A percentile compares a stretch with the other conserved stretches of the same genome.
phyloP scores from a whole-genome alignment of 805 yeast species.

The Spencermartinsiella europaea region DNA sequence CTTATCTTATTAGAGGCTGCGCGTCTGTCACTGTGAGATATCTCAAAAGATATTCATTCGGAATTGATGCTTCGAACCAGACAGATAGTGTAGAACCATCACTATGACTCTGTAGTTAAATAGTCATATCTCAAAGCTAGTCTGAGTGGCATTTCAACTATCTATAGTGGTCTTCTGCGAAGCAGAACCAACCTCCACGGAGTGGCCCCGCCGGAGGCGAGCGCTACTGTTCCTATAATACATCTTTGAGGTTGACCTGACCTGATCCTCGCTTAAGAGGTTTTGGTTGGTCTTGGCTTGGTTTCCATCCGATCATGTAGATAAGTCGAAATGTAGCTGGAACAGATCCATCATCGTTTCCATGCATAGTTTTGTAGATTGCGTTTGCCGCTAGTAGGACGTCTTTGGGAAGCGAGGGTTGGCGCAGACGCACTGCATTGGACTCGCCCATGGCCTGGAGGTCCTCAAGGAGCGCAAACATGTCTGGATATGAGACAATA shows the following conservation, averaged over 20 bases:
- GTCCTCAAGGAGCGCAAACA: constrained; percentile 62
- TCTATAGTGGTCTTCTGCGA: too few species aligned
- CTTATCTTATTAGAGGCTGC: too few species aligned
- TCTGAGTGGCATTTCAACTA: too few species aligned
- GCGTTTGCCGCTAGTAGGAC: constrained; percentile 70
- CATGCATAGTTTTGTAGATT: constrained; percentile 67
- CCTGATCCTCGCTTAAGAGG: constrained; percentile 73
- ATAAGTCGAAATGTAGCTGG: constrained; percentile 78
- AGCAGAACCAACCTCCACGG: too few species aligned
- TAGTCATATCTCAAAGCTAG: too few species aligned
- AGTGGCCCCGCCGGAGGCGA: too few species aligned
- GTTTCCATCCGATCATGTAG: constrained; percentile 88
- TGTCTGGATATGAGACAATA: constrained; percentile 71
- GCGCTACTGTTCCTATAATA: too few species aligned
- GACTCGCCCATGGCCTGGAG: constrained; percentile 81
- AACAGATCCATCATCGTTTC: constrained; percentile 52
- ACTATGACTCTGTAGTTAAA: too few species aligned
- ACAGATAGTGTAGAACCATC: too few species aligned
- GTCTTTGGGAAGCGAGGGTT: constrained; percentile 49
- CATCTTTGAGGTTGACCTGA: constrained; percentile 62
- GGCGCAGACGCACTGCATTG: constrained; percentile 49
- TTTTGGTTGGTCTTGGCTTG: constrained; percentile 60
- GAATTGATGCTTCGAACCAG: too few species aligned
- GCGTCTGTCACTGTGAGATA: too few species aligned
- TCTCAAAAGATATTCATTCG: too few species aligned